These are phyloP conservation scores for Fomitopsis palustris DNA, from an alignment of 1,284 basidiomycete genomes.

Conservation along the genomic window DNA sequence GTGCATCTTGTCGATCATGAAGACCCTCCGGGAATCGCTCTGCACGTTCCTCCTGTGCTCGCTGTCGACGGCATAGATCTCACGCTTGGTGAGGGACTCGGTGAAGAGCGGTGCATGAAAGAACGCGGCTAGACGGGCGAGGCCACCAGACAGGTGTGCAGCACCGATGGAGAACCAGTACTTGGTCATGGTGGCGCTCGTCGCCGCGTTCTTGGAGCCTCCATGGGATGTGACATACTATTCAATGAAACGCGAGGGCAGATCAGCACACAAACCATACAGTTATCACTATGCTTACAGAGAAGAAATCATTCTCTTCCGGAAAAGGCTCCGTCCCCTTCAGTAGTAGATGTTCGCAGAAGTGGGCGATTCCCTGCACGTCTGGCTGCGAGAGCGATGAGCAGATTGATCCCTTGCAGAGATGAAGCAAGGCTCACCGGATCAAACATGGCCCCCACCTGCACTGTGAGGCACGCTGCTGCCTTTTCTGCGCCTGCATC, in stretches of 20 bases:
- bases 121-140: slow-evolving; percentile 66
- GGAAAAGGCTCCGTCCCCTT: slow-evolving; percentile 45
- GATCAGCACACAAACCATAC: not conserved
- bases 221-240: slow-evolving; percentile 57
- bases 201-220: slow-evolving; percentile 63
- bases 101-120: slow-evolving; percentile 66
- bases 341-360: slow-evolving; percentile 60
- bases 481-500: slow-evolving; percentile 65
- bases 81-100: slow-evolving; percentile 56
- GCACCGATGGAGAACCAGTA: slow-evolving; percentile 59
- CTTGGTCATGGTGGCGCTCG: slow-evolving; percentile 59
- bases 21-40: slow-evolving; percentile 57
- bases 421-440: slow-evolving; percentile 37
- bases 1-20: slow-evolving; percentile 61
- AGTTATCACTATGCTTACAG: slow-evolving; percentile 19
- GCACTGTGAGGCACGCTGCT: slow-evolving; percentile 60
- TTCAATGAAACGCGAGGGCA: not conserved
- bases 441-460: slow-evolving; percentile 62
- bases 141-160: slow-evolving; percentile 48
- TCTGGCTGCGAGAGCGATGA: slow-evolving; percentile 26
- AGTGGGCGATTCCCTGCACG: slow-evolving; percentile 46
- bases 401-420: not conserved
- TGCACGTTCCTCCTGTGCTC: slow-evolving; percentile 73
- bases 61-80: slow-evolving; percentile 69
- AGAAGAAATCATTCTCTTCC: slow-evolving; percentile 52